Base-by-base conservation (phyloP, 2,329 filamentous ascomycete genomes). In the Diaporthe sp. region DNA sequence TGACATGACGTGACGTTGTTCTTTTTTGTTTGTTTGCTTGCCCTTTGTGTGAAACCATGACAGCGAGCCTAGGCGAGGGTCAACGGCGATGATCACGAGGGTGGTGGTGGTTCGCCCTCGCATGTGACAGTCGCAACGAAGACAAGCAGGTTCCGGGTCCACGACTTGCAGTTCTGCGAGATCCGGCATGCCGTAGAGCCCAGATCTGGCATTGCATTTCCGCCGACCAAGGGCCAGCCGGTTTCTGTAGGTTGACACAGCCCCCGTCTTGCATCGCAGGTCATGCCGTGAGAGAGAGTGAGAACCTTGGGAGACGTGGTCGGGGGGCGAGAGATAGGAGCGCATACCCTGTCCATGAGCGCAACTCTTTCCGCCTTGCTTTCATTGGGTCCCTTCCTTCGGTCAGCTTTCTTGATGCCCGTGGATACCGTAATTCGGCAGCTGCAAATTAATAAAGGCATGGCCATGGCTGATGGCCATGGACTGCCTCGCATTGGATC, bases 81-180 rank as follows among this genome's bases (percentile, higher is more conserved):
- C 58, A 55, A 63, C 31, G 71, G 22, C 12, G 13, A 72, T 44
- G 15, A 22, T 34, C 57, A 51, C 39, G 39, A 71, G 34, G 51
- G 28, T 55, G 39, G 15, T 20, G 39, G 34, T n/a, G 13, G 61
- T 12, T 12, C 7, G 15, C 31, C 17, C 42, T 51, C 49, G 55
- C 49, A 65, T 74, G 57, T 65, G 71, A 58, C 53, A 47, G 42
- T 31, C 47, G n/a, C 44, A 34, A 55, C 37, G 9, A 37, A 39
- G 58, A 15, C 7, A 22, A 20, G 22, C 42, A 42, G 28, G 12
- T n/a, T 20, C 42, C 51, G 37, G 39, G 53, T 63, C 47, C 25
- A 42, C 34, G 53, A 67, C 71, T 73, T 70, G 61, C 61, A 73
- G 42, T 13, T 6, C 61, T 76, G 74, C 71, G 39, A 73, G 74